Evolutionary conservation across 179 eudicot genomes (phyloP), one percentile per base, ranked within the genome.

Genomic region (Sideroxylon spinosum): DNA sequence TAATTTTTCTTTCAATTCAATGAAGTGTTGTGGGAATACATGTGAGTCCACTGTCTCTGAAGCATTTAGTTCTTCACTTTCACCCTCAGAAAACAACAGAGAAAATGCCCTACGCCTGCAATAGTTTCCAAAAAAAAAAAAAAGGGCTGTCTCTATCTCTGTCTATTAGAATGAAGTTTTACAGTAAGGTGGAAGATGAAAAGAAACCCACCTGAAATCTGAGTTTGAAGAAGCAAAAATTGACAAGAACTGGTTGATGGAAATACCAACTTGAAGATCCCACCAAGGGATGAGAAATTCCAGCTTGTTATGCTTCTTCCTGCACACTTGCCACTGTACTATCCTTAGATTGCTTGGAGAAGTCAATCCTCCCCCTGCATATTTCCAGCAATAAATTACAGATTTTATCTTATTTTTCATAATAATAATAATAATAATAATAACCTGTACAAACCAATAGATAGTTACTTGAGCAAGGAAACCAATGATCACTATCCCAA

Each of bases 281-380:
- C 98, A 95, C 98, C 97, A 95, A 6, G 98, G 98, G 93, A 93
- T 90, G 71, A 95, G 87, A 81, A 90, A 91, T 72, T 93, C 97
- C 4, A 95, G 85, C 75, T 88, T 87, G 82, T 88, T 87, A 25
- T 86, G 86, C 86, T 95, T 95, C 80, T 91, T 91, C 81, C 85
- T 93, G 84, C 88, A 87, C 53, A 91, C 95, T 90, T 95, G 97
- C 97, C 97, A 93, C 76, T 93, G 98, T 52, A 95, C 78, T 79
- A 95, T 90, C 84, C 95, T 87, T 53, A 95, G 77, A 81, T 95
- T 95, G 84, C 97, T 86, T 23, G 97, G 89, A 20, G 90, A 91
- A 57, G 97, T 95, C 87, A 93, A 84, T 81, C 98, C 98, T 82
- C 97, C 98, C 69, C 98, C 98, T 94, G 83, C 81, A 84, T 79